Evolutionary conservation across 2,329 filamentous ascomycete species (phyloP).

Genomic region (Sclerotinia nivalis): DNA sequence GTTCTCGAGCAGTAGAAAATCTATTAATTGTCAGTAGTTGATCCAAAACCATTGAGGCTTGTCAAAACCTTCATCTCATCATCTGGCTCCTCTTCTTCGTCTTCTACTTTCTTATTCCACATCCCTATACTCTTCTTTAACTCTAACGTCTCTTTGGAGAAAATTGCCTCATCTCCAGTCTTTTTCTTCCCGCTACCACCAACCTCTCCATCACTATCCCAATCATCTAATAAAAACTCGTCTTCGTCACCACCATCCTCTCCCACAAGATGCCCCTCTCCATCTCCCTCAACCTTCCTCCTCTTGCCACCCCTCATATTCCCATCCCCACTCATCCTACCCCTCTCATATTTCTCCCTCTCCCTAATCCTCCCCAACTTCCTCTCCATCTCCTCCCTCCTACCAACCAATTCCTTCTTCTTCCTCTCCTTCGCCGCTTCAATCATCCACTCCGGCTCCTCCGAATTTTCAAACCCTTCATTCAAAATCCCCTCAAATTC

Average conservation of each 20-base stretch:
- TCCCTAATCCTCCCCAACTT: conserved; percentile 57
- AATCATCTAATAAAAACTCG: conserved; percentile 66
- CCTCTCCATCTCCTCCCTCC: conserved; percentile 59
- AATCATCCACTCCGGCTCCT: conserved; percentile 70
- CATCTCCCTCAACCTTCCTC: conserved; percentile 38
- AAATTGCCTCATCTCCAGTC: conserved; percentile 44
- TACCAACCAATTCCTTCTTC: conserved; percentile 55
- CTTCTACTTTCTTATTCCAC: conserved; percentile 40
- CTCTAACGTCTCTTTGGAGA: conserved; percentile 62
- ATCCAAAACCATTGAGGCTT: background rate
- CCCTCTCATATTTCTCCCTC: conserved; percentile 56
- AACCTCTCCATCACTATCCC: conserved; percentile 62
- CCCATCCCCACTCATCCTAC: conserved; percentile 46
- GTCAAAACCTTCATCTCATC: conserved; percentile 56
- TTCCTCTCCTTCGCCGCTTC: conserved; percentile 61
- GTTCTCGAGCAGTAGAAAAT: conserved; percentile 74
- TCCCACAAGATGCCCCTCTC: conserved; percentile 29
- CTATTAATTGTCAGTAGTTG: conserved; percentile 32
- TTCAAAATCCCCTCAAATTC: conserved; percentile 22
- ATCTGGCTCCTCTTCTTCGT: conserved; percentile 51
- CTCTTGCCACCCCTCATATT: conserved; percentile 51
- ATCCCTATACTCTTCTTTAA: conserved; percentile 59
- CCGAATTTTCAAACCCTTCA: conserved; percentile 44
- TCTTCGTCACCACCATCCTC: conserved; percentile 52
- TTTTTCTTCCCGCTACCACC: conserved; percentile 32